Conservation (phyloP, 2,329 filamentous ascomycete species). For the Tolypocladium tundrense region DNA sequence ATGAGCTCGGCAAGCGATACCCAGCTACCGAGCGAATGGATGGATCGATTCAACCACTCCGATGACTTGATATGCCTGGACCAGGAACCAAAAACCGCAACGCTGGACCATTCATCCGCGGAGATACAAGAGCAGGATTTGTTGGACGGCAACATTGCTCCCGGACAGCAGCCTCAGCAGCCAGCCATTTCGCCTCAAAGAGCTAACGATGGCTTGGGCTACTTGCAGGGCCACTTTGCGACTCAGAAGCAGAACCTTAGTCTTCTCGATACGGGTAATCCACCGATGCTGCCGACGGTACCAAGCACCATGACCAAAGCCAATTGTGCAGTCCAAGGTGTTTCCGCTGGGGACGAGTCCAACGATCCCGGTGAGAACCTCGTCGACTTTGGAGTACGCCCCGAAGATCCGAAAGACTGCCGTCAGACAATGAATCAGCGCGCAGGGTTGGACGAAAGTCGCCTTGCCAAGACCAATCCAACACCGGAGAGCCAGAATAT, state of each 20-base stretch:
- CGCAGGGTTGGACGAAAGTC: neutral
- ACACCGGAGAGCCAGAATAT: neutral
- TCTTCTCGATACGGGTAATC: neutral
- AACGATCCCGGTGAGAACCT: neutral
- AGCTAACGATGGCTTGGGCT: too few species aligned
- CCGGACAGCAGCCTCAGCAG: neutral
- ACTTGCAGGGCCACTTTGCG: neutral
- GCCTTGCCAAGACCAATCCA: neutral
- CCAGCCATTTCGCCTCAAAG: neutral
- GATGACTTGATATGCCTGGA: slow-evolving; percentile 2
- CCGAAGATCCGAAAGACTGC: neutral
- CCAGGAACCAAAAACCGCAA: neutral
- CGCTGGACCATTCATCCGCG: too few species aligned
- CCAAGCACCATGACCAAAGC: neutral
- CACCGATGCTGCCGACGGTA: neutral
- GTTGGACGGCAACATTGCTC: neutral
- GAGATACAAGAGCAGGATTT: neutral
- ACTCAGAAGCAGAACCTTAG: neutral
- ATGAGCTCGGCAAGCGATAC: too few species aligned
- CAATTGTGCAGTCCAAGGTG: neutral
- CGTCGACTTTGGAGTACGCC: neutral
- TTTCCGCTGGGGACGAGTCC: neutral
- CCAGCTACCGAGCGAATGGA: neutral
- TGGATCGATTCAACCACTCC: neutral
- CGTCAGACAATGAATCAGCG: neutral